These are phyloP conservation scores for Lentinula aciculospora DNA, from an alignment of 768 basidiomycete species.

Conservation along the genomic window DNA sequence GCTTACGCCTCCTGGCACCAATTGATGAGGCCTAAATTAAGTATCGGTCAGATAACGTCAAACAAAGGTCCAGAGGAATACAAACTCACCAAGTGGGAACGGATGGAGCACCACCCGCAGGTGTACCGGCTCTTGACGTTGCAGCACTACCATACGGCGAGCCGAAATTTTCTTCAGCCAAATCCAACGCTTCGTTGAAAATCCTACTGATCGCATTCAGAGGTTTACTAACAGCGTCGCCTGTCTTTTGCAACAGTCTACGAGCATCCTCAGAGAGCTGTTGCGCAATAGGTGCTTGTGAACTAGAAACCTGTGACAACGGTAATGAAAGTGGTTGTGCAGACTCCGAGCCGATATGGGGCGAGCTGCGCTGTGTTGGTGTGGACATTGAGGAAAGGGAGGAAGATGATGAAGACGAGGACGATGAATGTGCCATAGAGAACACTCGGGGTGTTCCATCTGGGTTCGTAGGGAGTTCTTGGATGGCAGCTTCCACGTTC, in stretches of 20 bases:
- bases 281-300: slow-evolving; percentile 45
- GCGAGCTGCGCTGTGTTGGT: slow-evolving; percentile 17
- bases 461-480: slow-evolving; percentile 30
- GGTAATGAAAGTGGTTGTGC: slow-evolving; percentile 72
- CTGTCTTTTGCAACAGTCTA: slow-evolving; percentile 82
- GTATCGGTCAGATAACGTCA: not conserved
- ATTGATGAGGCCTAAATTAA: not conserved
- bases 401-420: slow-evolving; percentile 17
- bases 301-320: slow-evolving; percentile 6
- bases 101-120: slow-evolving; percentile 21
- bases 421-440: slow-evolving; percentile 23
- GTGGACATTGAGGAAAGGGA: slow-evolving; percentile 3
- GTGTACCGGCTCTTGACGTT: slow-evolving; percentile 24
- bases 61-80: not conserved
- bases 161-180: slow-evolving; percentile 57
- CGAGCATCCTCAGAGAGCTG: slow-evolving; percentile 67
- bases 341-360: slow-evolving; percentile 84
- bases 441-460: slow-evolving; percentile 15
- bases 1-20: not conserved
- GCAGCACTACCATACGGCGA: slow-evolving; percentile 24
- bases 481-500: slow-evolving; percentile 50
- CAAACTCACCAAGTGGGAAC: not conserved
- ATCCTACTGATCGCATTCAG: slow-evolving; percentile 86
- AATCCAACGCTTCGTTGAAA: slow-evolving; percentile 78
- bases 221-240: slow-evolving; percentile 86